Base-by-base conservation (phyloP, 2,329 filamentous ascomycete species). In the Amylocarpus encephaloides region DNA sequence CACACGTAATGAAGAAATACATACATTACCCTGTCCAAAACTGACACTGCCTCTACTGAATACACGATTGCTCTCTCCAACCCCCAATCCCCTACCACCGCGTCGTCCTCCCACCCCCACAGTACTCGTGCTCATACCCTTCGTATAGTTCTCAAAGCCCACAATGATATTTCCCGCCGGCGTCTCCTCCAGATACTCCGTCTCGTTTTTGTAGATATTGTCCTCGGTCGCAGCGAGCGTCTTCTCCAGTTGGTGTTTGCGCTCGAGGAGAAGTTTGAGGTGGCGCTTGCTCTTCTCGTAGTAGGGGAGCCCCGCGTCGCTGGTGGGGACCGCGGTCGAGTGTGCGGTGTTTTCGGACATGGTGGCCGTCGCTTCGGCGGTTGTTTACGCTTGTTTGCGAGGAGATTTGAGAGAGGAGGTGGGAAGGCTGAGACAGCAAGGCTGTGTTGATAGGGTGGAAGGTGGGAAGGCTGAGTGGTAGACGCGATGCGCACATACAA, bases 141-240 rank as follows among this genome's bases (percentile, higher is more conserved):
- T 98, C 74, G 95, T 94, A 72, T 97, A 98, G 66, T 90, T 94
- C 68, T 98, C 93, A 68, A 98, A 98, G 18, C 93, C 93, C 43
- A 88, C 90, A 67, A 98, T 92, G 66, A 98, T 97, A 72, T 98
- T 98, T 40, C 93, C 93, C 61, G 77, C 82, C 12, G 83, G 85
- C 4, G 90, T 94, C 63, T 89, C 89, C 68, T 97, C 92, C 46
- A 98, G 82, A 68, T 98, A 98, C 15, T 84, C 78, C 51, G 84
- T 82, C 68, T 98, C 93, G 63, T 88, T 85, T 57, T 85, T 82
- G 65, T 79, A 83, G 62, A 98, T 97, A 57, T 80, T 78, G 44
- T 95, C 88, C 73, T 98, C 93, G 11, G 61, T 58, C 1, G 49
- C 18, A n/a, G 48, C 49, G 16, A 62, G 54, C 22, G 48, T 53